Evolutionary conservation across 2,329 filamentous ascomycete genomes (phyloP).

Genomic region (Amauroascus niger): DNA sequence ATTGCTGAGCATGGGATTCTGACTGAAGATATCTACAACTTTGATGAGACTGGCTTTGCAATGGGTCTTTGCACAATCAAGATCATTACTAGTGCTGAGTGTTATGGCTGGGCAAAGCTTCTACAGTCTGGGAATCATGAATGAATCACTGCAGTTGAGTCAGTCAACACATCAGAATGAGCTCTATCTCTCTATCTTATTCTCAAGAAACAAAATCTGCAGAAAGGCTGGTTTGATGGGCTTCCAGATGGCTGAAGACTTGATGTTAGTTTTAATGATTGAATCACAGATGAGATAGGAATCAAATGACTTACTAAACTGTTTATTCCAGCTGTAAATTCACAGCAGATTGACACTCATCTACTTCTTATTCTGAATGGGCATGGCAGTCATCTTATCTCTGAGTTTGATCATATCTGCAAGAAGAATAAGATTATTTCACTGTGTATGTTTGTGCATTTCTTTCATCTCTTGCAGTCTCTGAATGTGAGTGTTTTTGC

Average conservation of each 20-base stretch:
- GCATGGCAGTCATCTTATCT: background rate
- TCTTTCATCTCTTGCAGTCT: constrained; percentile 6
- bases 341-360: background rate
- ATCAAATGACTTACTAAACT: constrained; percentile 3
- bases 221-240: background rate
- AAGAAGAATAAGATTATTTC: constrained; percentile 5
- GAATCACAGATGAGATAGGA: constrained; percentile 4
- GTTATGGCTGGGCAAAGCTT: background rate
- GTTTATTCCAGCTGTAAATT: background rate
- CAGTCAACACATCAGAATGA: background rate
- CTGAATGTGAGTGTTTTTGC: background rate
- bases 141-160: background rate
- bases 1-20: too few relatives aligned
- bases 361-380: background rate
- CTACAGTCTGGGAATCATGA: background rate
- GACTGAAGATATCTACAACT: constrained; percentile 18
- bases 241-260: background rate
- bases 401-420: constrained; percentile 6
- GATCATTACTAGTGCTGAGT: too few relatives aligned
- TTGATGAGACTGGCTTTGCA: constrained; percentile 15
- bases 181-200: background rate
- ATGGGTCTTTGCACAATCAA: too few relatives aligned
- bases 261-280: constrained; percentile 1
- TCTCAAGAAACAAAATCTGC: background rate
- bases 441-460: constrained; percentile 9